phyloP scores from a whole-genome alignment of 441 rosid genomes.

The Pelargonium citronellum region DNA sequence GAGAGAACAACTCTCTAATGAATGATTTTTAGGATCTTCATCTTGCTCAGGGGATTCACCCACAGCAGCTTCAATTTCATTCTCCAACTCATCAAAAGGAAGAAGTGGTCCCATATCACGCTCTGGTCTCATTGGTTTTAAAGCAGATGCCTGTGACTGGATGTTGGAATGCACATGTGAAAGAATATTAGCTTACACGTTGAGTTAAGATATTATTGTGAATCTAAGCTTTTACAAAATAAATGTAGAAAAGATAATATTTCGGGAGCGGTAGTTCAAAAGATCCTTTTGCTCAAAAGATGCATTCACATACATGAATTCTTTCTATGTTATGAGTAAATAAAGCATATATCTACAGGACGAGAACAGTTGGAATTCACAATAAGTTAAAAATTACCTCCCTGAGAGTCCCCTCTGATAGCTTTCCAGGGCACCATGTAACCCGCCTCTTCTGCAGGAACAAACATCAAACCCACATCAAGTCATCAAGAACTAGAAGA shows the following conservation, averaged over 20 bases:
- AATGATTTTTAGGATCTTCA: conserved; percentile 30
- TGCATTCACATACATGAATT: not conserved
- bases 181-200: conserved; percentile 12
- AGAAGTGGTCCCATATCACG: conserved; percentile 58
- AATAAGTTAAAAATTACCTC: conserved; percentile 39
- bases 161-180: conserved; percentile 40
- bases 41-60: conserved; percentile 33
- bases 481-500: conserved; percentile 20
- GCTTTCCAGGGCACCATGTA: conserved; percentile 81
- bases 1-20: conserved; percentile 38
- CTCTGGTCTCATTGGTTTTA: conserved; percentile 35
- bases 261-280: conserved; percentile 3
- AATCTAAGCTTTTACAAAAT: not conserved
- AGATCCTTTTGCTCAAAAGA: not conserved
- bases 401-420: conserved; percentile 43
- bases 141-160: conserved; percentile 45
- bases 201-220: not conserved
- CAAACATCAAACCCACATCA: conserved; percentile 17
- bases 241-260: not conserved
- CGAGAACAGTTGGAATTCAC: not conserved
- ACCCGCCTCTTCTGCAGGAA: conserved; percentile 68
- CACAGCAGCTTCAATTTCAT: conserved; percentile 31
- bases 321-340: not conserved
- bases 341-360: not conserved
- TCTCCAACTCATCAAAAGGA: conserved; percentile 61